phyloP scores from a whole-genome alignment of 768 basidiomycete species.

The Dictyophora rubrovolvata region DNA sequence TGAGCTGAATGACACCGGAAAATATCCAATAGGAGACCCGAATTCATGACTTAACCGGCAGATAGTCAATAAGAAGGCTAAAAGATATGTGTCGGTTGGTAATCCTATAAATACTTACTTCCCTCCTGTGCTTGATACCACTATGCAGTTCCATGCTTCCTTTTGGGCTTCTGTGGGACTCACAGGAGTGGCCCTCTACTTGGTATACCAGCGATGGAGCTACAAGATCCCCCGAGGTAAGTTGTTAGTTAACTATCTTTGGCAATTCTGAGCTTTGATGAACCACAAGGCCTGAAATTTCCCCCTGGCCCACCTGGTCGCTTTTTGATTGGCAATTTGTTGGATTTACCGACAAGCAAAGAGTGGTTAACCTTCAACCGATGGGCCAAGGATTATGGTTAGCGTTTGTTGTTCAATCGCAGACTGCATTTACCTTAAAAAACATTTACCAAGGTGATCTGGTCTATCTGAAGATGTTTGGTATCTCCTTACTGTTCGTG shows the following conservation, averaged over 20 bases:
- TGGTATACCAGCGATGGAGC: not conserved
- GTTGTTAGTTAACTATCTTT: not conserved
- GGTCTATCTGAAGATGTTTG: constrained; percentile 11
- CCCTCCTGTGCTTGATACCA: no score
- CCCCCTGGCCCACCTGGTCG: not conserved
- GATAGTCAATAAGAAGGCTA: no score
- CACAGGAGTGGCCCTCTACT: not conserved
- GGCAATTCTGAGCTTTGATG: not conserved
- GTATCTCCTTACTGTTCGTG: constrained; percentile 9
- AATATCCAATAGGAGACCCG: no score
- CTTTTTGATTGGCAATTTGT: not conserved
- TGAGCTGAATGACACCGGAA: no score
- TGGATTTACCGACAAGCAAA: not conserved
- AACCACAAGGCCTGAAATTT: not conserved
- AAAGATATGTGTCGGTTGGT: no score
- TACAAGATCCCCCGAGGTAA: not conserved
- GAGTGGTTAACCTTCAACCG: not conserved
- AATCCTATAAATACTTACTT: no score
- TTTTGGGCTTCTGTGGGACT: not conserved
- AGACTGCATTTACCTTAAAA: not conserved
- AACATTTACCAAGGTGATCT: constrained; percentile 11
- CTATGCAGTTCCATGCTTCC: no score
- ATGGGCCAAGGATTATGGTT: not conserved
- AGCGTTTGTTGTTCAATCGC: not conserved
- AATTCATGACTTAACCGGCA: no score